phyloP scores from a whole-genome alignment of 306 rosid species.

The Quercus rubra region DNA sequence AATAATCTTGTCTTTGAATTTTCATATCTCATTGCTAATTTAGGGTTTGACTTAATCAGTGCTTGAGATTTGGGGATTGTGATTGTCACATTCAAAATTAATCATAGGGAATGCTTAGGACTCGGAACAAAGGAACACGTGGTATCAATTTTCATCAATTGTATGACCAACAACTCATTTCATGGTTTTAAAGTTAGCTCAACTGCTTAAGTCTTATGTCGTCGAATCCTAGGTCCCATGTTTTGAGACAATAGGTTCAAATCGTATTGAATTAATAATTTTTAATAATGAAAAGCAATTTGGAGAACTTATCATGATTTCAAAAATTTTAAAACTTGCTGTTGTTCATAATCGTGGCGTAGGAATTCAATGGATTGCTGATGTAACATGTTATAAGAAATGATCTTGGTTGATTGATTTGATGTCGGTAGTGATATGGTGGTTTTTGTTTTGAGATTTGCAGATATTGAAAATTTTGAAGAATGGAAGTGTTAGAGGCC shows the following conservation, averaged over 20 bases:
- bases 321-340: neutral
- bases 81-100: neutral
- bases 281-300: neutral
- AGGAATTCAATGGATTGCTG: neutral
- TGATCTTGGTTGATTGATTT: neutral
- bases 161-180: neutral
- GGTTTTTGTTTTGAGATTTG: neutral
- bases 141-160: neutral
- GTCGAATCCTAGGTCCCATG: too few species aligned
- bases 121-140: neutral
- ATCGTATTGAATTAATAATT: neutral
- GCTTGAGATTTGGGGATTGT: neutral
- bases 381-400: neutral
- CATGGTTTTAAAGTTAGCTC: neutral
- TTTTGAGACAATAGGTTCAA: neutral
- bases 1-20: neutral
- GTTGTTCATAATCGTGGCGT: neutral
- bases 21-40: neutral
- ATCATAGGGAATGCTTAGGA: neutral
- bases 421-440: neutral
- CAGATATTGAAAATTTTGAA: constrained; percentile 81
- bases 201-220: too few species aligned
- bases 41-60: neutral
- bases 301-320: neutral
- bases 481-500: constrained; percentile 76